Evolutionary conservation across 176 grass and related monocot species (phyloP).

Genomic region (Tillandsia leiboldiana): DNA sequence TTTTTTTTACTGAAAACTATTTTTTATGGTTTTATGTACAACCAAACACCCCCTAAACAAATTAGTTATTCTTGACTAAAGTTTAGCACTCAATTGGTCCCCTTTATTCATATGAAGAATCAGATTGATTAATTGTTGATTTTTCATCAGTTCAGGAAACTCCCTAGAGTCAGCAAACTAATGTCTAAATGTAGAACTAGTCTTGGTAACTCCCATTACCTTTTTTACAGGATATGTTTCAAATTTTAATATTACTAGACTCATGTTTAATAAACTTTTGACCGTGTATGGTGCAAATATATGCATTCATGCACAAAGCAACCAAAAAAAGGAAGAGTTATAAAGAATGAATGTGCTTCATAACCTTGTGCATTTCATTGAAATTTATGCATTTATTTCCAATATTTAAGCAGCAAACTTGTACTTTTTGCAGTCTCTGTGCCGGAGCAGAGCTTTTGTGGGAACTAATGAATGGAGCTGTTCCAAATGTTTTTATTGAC

Average conservation of each 20-base stretch:
- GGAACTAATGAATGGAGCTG: slow-evolving; percentile 52
- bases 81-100: no score
- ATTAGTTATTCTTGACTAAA: no score
- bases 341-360: not conserved
- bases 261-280: not conserved
- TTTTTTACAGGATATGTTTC: no score
- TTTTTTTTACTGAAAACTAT: no score
- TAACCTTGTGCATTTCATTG: not conserved
- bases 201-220: not conserved
- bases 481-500: slow-evolving; percentile 50
- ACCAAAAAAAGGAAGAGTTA: not conserved
- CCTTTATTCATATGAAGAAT: not conserved
- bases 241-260: no score
- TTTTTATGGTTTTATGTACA: no score
- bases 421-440: slow-evolving; percentile 43
- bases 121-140: not conserved
- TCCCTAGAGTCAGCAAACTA: not conserved
- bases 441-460: slow-evolving; percentile 64
- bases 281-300: not conserved
- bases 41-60: no score
- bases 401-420: not conserved
- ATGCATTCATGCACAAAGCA: not conserved
- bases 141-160: not conserved
- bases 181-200: not conserved
- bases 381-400: not conserved